Evolutionary conservation across 2,329 filamentous ascomycete genomes (phyloP), one percentile per base, ranked within the genome.

Genomic region (Paraphaeosphaeria sporulosa): DNA sequence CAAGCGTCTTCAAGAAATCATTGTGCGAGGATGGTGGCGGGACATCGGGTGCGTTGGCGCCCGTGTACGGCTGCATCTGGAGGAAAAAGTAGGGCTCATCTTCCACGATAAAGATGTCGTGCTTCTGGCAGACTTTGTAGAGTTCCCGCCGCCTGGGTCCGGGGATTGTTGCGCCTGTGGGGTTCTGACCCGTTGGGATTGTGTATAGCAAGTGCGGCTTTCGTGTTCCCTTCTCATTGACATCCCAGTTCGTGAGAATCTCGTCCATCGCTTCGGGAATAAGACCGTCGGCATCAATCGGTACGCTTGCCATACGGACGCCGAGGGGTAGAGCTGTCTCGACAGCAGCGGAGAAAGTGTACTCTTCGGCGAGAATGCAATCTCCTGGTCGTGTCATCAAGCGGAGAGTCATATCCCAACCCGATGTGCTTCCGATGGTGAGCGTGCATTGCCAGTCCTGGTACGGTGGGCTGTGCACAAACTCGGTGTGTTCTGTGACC

Each of bases 51-150:
- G 82, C 78, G 64, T 83, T 77, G 34, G 83, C 79, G 15, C 86
- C 84, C 1, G 84, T 84, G 78, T 93, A 94, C 0, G 90, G 87
- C 68, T 91, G 87, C 90, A 93, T 92, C 78, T 97, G 94, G 38
- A 97, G 84, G 81, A 94, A 97, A 80, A 96, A 97, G 81, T 97
- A 97, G 1, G 94, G 94, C 76, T 97, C 94, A 74, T 97, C 94
- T 80, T 97, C 94, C 67, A 97, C 81, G 73, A 97, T 94, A 80
- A 87, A 90, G 43, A 97, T 72, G 73, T 97, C 91, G 77, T 97
- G 92, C 80, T 92, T 93, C 75, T 90, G 89, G 34, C 90, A 91
- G 15, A 96, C 85, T 38, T 83, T 83, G 79, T 97, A 97, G 48
- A 97, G 84, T 23, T 87, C 90, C 65, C 84, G 83, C 55, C 93